Evolutionary conservation across 2,329 filamentous ascomycete species (phyloP).

Genomic region (Pestalotiopsis sp.): DNA sequence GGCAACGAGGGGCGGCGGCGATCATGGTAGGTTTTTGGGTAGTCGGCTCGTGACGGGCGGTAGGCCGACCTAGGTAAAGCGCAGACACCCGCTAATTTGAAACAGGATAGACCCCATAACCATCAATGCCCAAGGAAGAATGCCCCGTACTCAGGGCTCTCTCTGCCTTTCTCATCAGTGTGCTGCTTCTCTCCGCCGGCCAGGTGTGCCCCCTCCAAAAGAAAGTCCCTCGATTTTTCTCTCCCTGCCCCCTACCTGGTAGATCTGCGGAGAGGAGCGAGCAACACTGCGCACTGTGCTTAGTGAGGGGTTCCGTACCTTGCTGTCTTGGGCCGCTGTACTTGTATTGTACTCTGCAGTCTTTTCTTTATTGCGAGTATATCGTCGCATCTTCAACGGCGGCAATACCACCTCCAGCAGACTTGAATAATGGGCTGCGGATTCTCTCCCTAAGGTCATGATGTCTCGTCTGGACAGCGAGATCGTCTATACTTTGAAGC

Average conservation of each 20-base stretch:
- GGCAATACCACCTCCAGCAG: not conserved
- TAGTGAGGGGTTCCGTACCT: not conserved
- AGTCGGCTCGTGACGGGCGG: conserved; percentile 25
- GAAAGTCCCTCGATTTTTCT: not conserved
- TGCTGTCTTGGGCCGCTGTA: not conserved
- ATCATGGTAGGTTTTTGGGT: conserved; percentile 19
- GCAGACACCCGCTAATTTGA: conserved; percentile 30
- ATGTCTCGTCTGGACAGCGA: no score
- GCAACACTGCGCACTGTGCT: not conserved
- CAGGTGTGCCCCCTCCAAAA: not conserved
- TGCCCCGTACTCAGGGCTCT: conserved; percentile 5
- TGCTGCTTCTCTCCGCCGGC: not conserved
- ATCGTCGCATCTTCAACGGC: not conserved
- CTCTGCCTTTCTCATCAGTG: not conserved
- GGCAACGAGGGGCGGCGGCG: conserved; percentile 1
- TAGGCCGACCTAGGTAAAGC: conserved; percentile 27
- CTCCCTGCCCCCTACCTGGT: not conserved
- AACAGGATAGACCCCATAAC: conserved; percentile 30
- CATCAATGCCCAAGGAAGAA: conserved; percentile 28
- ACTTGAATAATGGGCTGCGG: no score
- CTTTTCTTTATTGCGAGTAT: not conserved
- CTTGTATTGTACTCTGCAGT: not conserved
- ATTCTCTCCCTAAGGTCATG: no score
- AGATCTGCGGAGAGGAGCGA: not conserved
- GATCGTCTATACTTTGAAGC: no score